Conservation (phyloP, 306 rosid species). For the Datisca glomerata region DNA sequence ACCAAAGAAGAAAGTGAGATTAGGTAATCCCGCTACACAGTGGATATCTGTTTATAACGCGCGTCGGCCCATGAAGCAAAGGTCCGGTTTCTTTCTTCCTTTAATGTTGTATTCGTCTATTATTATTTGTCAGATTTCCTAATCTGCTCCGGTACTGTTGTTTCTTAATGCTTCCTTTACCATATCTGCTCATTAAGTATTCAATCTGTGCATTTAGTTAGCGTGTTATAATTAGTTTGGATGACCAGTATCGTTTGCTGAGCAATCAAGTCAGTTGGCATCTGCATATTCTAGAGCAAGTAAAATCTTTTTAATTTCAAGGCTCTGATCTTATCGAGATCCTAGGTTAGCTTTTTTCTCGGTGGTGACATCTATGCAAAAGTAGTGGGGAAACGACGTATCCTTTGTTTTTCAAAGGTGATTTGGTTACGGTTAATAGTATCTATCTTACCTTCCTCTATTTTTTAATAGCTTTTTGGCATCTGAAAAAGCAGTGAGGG, state of each 20-base stretch:
- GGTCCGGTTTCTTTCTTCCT: slow-evolving; percentile 34
- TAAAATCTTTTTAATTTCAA: no score
- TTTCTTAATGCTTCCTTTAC: background rate
- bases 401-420: no score
- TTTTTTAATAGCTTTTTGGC: no score
- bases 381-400: no score
- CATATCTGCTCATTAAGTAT: background rate
- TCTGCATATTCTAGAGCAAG: no score
- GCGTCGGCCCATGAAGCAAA: slow-evolving; percentile 90
- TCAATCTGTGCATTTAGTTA: slow-evolving; percentile 1
- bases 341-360: no score
- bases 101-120: slow-evolving; percentile 6
- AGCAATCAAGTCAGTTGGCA: background rate
- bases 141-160: background rate
- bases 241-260: no score
- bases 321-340: no score
- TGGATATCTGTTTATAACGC: slow-evolving; percentile 97
- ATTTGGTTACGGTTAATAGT: no score
- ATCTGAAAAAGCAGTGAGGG: no score
- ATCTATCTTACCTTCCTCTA: no score
- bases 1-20: slow-evolving; percentile 85
- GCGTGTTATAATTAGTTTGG: background rate
- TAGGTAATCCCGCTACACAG: slow-evolving; percentile 89
- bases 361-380: no score
- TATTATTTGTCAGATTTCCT: background rate